phyloP scores from a whole-genome alignment of 2,329 filamentous ascomycete species.

The Helminthosporium solani region DNA sequence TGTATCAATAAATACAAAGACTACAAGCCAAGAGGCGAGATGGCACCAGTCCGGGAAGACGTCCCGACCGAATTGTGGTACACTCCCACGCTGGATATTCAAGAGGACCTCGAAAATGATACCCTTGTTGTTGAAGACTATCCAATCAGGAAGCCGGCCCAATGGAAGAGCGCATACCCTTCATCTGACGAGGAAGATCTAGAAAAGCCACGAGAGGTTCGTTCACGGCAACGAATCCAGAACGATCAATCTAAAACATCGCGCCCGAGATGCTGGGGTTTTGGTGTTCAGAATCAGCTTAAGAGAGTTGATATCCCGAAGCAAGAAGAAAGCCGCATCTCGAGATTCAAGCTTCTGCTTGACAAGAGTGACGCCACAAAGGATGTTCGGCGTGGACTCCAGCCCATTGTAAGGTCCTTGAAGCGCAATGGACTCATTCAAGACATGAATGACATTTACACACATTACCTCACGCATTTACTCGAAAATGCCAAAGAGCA shows the following conservation, averaged over 20 bases:
- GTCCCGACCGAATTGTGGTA: slow-evolving; percentile 17
- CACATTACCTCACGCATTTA: slow-evolving; percentile 16
- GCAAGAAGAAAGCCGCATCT: slow-evolving; percentile 6
- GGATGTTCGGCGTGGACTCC: slow-evolving; percentile 1
- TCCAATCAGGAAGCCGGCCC: no score
- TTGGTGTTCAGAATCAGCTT: slow-evolving; percentile 13
- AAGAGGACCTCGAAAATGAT: background rate
- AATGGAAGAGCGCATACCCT: no score
- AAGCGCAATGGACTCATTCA: slow-evolving; percentile 8
- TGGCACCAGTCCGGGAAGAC: slow-evolving; percentile 4
- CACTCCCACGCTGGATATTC: background rate
- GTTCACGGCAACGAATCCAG: background rate
- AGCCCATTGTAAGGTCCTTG: slow-evolving; percentile 4
- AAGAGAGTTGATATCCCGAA: slow-evolving; percentile 7
- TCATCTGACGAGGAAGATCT: no score
- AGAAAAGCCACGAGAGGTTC: no score
- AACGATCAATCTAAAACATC: no score
- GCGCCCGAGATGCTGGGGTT: slow-evolving; percentile 20
- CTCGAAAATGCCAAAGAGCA: slow-evolving; percentile 9
- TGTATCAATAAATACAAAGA: slow-evolving; percentile 11
- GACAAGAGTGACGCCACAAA: slow-evolving; percentile 7
- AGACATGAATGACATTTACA: slow-evolving; percentile 9
- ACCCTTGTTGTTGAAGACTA: no score
- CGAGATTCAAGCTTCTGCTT: slow-evolving; percentile 15
- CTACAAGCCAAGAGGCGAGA: slow-evolving; percentile 2